These are phyloP conservation scores for Haematococcus lacustris DNA, from an alignment of 139 green algal genomes.

Conservation along the genomic window DNA sequence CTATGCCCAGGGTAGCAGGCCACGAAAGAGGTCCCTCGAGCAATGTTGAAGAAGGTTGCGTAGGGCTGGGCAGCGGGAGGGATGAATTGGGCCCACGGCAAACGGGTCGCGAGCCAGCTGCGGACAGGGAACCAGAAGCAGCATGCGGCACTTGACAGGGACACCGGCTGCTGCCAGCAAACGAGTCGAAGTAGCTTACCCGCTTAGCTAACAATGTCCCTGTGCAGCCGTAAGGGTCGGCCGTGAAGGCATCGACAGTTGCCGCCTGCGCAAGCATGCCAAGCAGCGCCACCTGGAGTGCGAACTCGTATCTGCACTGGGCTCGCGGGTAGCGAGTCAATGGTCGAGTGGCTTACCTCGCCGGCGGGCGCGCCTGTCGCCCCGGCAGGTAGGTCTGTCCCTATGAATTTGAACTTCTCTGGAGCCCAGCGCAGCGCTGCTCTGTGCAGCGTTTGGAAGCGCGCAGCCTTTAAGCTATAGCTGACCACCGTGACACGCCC, in stretches of 20 bases:
- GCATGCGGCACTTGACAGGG: no score
- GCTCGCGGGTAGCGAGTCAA: not conserved
- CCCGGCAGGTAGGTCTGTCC: slow-evolving; percentile 50
- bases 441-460: slow-evolving; percentile 73
- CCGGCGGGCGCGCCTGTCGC: slow-evolving; percentile 27
- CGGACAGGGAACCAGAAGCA: no score
- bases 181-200: slow-evolving; percentile 2
- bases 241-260: slow-evolving; percentile 44
- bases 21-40: slow-evolving; percentile 14
- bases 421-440: slow-evolving; percentile 59
- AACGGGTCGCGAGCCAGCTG: slow-evolving; percentile 58
- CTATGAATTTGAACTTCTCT: slow-evolving; percentile 67
- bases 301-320: not conserved
- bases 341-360: not conserved
- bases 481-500: slow-evolving; percentile 69
- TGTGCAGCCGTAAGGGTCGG: slow-evolving; percentile 69
- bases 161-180: no score
- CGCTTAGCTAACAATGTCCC: slow-evolving; percentile 55
- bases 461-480: slow-evolving; percentile 79
- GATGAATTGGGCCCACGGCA: slow-evolving; percentile 45
- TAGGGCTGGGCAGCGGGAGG: slow-evolving; percentile 59
- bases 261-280: slow-evolving; percentile 26
- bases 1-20: slow-evolving; percentile 28
- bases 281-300: not conserved
- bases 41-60: slow-evolving; percentile 46